Conservation (phyloP, 768 basidiomycete species). For the Ephemerocybe angulata region DNA sequence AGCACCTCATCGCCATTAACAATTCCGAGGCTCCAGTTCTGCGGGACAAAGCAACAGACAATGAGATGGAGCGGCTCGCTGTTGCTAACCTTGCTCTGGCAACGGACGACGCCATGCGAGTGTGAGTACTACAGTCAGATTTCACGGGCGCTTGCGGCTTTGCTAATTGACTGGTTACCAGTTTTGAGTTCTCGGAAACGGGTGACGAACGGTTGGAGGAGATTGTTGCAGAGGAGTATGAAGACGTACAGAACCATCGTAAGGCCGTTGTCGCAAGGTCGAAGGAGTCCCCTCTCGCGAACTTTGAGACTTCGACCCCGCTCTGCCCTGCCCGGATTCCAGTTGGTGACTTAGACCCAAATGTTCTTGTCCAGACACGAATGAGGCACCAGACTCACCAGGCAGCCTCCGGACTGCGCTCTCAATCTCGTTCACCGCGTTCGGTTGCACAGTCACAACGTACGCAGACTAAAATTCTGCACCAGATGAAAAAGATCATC, state of each 20-base stretch:
- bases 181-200: not conserved
- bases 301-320: not conserved
- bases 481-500: constrained; percentile 9
- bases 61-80: constrained; percentile 6
- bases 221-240: not conserved
- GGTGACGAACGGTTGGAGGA: not conserved
- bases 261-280: too few relatives aligned
- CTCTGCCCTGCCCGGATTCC: not conserved
- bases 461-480: not conserved
- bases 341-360: constrained; percentile 4
- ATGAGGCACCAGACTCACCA: constrained; percentile 18
- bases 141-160: not conserved
- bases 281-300: not conserved
- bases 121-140: not conserved
- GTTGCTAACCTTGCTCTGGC: constrained; percentile 2
- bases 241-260: not conserved
- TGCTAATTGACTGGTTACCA: not conserved
- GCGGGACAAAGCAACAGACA: not conserved
- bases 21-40: not conserved
- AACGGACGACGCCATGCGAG: constrained; percentile 3
- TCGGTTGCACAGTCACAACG: constrained; percentile 1
- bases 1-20: not conserved
- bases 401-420: constrained; percentile 12
- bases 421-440: not conserved
- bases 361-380: constrained; percentile 8